These are phyloP conservation scores for Sarocladium brachiariae DNA, from an alignment of 2,329 filamentous ascomycete species.

Conservation along the genomic window DNA sequence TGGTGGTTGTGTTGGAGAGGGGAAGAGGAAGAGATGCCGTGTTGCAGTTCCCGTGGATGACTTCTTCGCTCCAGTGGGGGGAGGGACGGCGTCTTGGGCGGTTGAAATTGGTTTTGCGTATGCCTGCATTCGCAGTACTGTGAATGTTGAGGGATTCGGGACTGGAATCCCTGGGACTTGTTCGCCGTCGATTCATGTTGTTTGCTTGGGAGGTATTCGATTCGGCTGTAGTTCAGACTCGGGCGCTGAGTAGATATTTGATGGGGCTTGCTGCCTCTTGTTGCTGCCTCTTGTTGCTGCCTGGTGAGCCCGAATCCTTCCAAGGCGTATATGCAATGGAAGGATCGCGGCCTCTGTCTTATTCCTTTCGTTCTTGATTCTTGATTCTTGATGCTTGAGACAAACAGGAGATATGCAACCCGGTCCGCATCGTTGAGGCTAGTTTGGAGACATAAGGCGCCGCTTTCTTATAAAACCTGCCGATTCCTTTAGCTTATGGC, in stretches of 20 bases:
- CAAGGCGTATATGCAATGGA: not conserved
- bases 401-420: too few relatives aligned
- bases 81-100: constrained; percentile 17
- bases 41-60: constrained; percentile 20
- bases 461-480: not conserved
- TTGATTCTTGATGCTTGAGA: too few relatives aligned
- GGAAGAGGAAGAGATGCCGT: constrained; percentile 15
- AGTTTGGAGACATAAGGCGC: too few relatives aligned
- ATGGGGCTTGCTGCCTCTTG: not conserved
- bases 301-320: not conserved
- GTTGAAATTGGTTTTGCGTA: constrained; percentile 15
- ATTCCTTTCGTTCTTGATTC: not conserved
- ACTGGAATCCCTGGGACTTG: not conserved
- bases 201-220: too few relatives aligned
- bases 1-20: not conserved
- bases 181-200: not conserved
- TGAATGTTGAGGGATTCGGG: constrained; percentile 3
- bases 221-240: too few relatives aligned
- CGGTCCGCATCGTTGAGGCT: too few relatives aligned
- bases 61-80: constrained; percentile 22
- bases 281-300: not conserved
- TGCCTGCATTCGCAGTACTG: constrained; percentile 15
- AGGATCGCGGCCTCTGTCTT: not conserved
- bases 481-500: not conserved
- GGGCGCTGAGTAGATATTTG: too few relatives aligned